Base-by-base conservation (phyloP, 1,284 basidiomycete species). In the Cystobasidium pallidum region DNA sequence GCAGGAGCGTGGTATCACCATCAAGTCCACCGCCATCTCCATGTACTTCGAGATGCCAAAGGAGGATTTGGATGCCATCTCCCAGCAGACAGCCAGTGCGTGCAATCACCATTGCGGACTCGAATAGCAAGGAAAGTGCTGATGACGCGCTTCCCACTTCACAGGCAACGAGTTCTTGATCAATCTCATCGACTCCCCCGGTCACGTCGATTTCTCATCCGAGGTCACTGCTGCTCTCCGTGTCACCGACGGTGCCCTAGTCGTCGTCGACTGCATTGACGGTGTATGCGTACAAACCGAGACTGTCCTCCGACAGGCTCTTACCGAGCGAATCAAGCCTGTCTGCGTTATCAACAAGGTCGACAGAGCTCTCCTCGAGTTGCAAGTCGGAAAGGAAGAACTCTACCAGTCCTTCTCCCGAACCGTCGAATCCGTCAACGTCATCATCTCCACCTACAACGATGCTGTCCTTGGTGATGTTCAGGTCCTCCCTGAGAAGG, bases 291-390 rank as follows among this genome's bases (percentile, higher is more conserved):
- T 99, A 68, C 96, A 99, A 85, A 99, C 96, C 81, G 96, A 99
- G 86, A 99, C 96, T 57, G 96, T 99, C 76, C 88, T 99, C 74
- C 94, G 96, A 80, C 96, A 99, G 83, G 92, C 96, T 73, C 88
- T 99, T 70, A 88, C 89, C 74, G 96, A 99, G 86, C 94, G 96
- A 84, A 98, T 99, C 86, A 99, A 97, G 86, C 96, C 96, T 79
- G 95, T 99, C 80, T 89, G 98, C 80, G 89, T 97, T 85, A 94
- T 99, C 86, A 99, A 99, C 90, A 99, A 99, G 88, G 94, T 99
- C 81, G 96, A 99, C 85, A 95, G 96, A 83, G 96, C 96, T 74
- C 88, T 99, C 67, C 92, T 99, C 80, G 96, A 99, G 85, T 89
- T 99, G 74, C 96, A 99, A 84, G 91, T 98, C 77, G 86, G 87